phyloP scores from a whole-genome alignment of 257 asterid species.

The Solanum stenotomum region DNA sequence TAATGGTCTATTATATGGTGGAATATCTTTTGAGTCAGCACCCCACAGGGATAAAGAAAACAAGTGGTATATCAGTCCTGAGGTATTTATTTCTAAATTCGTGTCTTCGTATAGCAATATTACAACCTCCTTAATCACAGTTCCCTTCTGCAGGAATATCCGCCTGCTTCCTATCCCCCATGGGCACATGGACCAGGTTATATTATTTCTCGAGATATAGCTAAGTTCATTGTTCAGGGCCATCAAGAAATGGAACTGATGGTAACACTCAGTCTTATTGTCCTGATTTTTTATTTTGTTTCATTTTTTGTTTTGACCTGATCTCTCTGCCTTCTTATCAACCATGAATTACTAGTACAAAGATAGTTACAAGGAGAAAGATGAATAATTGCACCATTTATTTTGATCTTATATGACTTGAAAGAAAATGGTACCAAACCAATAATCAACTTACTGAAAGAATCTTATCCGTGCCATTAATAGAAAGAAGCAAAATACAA shows the following conservation, averaged over 20 bases:
- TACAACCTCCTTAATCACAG: not conserved
- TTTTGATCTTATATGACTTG: not conserved
- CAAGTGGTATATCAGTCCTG: constrained; percentile 83
- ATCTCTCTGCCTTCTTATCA: not conserved
- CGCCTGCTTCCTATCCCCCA: constrained; percentile 73
- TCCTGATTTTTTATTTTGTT: not conserved
- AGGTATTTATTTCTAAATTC: constrained; percentile 30
- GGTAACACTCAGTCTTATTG: constrained; percentile 25
- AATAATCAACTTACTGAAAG: not conserved
- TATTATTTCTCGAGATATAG: constrained; percentile 70
- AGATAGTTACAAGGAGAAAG: not conserved
- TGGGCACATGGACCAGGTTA: constrained; percentile 99
- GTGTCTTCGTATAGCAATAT: not conserved
- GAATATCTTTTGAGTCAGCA: constrained; percentile 62
- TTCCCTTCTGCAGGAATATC: constrained; percentile 66
- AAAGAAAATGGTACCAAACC: not conserved
- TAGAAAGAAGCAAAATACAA: not conserved
- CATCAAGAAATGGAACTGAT: constrained; percentile 56
- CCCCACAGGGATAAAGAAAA: constrained; percentile 83
- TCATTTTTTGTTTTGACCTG: not conserved
- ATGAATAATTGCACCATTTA: not conserved
- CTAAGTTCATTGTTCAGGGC: constrained; percentile 69
- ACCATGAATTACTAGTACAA: not conserved
- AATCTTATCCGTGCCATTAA: not conserved
- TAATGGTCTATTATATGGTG: constrained; percentile 58